Conservation (phyloP, 257 asterid genomes). For the Asclepias syriaca region DNA sequence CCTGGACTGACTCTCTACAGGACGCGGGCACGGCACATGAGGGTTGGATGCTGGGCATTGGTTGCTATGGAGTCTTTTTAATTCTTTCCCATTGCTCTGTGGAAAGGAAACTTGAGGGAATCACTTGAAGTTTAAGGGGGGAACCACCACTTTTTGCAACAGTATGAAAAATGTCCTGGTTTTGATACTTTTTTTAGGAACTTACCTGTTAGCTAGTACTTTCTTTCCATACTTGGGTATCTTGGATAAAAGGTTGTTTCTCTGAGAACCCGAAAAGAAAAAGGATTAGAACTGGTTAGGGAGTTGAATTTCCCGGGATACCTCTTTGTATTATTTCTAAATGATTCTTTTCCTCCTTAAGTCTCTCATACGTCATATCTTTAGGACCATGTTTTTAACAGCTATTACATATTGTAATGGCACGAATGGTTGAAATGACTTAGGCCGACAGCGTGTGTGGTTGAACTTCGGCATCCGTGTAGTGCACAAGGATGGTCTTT, state of each 20-base stretch:
- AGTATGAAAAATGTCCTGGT: background rate
- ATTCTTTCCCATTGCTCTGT: background rate
- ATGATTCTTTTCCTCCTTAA: background rate
- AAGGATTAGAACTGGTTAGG: background rate
- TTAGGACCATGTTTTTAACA: background rate
- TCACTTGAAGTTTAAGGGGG: background rate
- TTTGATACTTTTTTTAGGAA: background rate
- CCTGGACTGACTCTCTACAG: background rate
- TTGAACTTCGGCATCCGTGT: constrained; percentile 28
- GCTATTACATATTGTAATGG: background rate
- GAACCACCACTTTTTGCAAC: background rate
- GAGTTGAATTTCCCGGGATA: background rate
- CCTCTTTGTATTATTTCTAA: background rate
- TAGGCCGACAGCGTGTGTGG: constrained; percentile 25
- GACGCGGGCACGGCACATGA: background rate
- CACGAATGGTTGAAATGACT: background rate
- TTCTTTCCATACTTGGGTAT: background rate
- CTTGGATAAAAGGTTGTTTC: background rate
- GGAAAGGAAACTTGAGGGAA: background rate
- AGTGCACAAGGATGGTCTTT: background rate
- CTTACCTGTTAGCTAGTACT: background rate
- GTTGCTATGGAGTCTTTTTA: background rate
- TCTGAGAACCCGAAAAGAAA: background rate
- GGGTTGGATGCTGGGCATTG: background rate
- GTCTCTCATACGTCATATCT: background rate